phyloP scores from a whole-genome alignment of 164 flowering plant genomes.

The Sextonia rubra region DNA sequence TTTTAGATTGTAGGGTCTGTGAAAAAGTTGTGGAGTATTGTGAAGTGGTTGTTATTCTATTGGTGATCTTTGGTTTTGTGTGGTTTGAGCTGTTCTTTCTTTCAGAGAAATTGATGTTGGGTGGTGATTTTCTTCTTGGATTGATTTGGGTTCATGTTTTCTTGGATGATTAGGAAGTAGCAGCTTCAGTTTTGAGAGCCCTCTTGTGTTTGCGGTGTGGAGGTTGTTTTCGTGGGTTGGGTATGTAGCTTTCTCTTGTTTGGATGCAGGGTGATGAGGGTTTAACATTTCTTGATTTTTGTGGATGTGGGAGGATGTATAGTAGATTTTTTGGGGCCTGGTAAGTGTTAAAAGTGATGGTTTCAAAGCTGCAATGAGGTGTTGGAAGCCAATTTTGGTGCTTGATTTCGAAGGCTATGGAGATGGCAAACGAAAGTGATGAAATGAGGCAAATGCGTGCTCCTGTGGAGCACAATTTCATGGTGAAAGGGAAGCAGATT shows the following conservation, averaged over 20 bases:
- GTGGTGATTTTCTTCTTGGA: neutral
- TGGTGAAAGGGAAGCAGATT: conserved; percentile 13
- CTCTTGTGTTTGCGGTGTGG: neutral
- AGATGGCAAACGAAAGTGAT: conserved; percentile 28
- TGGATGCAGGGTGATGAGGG: conserved; percentile 40
- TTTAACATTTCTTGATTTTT: conserved; percentile 39
- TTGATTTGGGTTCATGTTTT: neutral
- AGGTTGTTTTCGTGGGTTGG: conserved; percentile 5
- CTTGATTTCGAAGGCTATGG: conserved; percentile 21
- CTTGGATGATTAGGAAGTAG: neutral
- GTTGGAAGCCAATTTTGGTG: conserved; percentile 5
- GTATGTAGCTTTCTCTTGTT: conserved; percentile 42
- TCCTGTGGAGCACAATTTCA: conserved; percentile 20
- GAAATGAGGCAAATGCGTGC: conserved; percentile 27
- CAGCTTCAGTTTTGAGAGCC: neutral
- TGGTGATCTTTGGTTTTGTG: neutral
- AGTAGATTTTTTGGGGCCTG: neutral
- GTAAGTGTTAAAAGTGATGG: neutral
- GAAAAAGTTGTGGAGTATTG: neutral
- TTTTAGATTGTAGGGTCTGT: neutral
- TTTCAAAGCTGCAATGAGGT: conserved; percentile 20
- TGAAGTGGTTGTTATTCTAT: neutral
- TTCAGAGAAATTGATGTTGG: neutral
- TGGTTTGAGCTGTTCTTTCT: neutral
- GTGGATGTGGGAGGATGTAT: conserved; percentile 27